Evolutionary conservation across 495 filamentous ascomycete genomes (phyloP).

Genomic region (Ramalina peruviana): DNA sequence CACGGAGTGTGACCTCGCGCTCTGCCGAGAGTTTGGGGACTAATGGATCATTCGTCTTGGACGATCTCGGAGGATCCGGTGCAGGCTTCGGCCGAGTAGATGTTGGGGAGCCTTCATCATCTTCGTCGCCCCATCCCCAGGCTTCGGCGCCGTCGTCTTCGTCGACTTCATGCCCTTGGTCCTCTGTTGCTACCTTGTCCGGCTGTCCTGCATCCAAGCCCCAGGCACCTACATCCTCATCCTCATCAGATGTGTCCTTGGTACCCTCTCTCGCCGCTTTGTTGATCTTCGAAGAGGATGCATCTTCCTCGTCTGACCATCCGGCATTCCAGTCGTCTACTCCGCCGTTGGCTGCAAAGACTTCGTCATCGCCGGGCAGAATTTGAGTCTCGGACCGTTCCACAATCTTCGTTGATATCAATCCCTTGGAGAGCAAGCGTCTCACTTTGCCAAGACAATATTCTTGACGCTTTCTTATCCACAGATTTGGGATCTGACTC

Average conservation of each 20-base stretch:
- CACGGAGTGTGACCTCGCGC: conserved; percentile 60
- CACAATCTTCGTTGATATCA: conserved; percentile 48
- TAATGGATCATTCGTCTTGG: conserved; percentile 9
- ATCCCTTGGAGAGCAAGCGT: conserved; percentile 46
- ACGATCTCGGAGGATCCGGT: conserved; percentile 2
- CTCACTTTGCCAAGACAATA: conserved; percentile 60
- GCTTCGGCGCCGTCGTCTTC: conserved; percentile 39
- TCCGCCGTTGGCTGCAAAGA: conserved; percentile 39
- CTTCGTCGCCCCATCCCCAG: conserved; percentile 58
- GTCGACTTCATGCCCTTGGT: conserved; percentile 11
- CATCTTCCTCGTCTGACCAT: conserved; percentile 48
- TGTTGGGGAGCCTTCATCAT: background rate
- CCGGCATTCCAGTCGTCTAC: conserved; percentile 60
- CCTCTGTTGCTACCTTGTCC: conserved; percentile 7
- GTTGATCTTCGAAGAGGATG: conserved; percentile 14
- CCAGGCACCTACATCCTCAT: conserved; percentile 54
- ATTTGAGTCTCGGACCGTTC: conserved; percentile 77
- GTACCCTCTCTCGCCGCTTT: conserved; percentile 1
- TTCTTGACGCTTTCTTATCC: conserved; percentile 76
- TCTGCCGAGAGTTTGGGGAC: conserved; percentile 9
- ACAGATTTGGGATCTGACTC: conserved; percentile 59
- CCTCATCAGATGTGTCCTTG: conserved; percentile 25
- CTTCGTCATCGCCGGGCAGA: conserved; percentile 52
- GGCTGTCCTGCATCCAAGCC: conserved; percentile 39
- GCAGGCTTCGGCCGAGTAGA: conserved; percentile 2